A percentile compares a stretch with the other conserved stretches of the same genome.
These are phyloP conservation scores for Russula olivacea DNA, from an alignment of 768 basidiomycete species.

Conservation along the genomic window DNA sequence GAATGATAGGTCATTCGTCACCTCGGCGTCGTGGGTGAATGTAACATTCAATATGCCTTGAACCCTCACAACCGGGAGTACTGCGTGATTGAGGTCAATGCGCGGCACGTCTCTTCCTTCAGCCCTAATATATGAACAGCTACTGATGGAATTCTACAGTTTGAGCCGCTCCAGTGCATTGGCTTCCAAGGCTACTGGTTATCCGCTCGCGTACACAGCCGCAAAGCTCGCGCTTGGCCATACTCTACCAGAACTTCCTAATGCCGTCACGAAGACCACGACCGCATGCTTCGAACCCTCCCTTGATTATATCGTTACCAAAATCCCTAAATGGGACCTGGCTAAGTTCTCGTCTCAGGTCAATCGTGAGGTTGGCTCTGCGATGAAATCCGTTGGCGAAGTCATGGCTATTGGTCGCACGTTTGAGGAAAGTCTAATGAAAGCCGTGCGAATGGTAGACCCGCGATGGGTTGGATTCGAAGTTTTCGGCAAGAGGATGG, in stretches of 20 bases:
- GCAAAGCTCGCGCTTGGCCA: slow-evolving; percentile 98
- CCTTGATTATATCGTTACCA: slow-evolving; percentile 97
- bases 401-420: slow-evolving; percentile 99
- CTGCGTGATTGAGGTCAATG: slow-evolving; percentile 97
- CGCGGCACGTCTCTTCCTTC: slow-evolving; percentile 48
- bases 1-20: slow-evolving; percentile 51
- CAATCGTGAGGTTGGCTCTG: slow-evolving; percentile 88
- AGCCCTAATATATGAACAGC: background rate
- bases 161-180: slow-evolving; percentile 88
- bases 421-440: slow-evolving; percentile 97
- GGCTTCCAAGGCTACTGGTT: slow-evolving; percentile 98
- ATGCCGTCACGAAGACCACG: slow-evolving; percentile 98
- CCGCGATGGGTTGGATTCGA: slow-evolving; percentile 97
- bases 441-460: slow-evolving; percentile 96
- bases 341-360: slow-evolving; percentile 96
- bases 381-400: slow-evolving; percentile 99
- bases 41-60: slow-evolving; percentile 97
- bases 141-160: slow-evolving; percentile 5
- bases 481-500: slow-evolving; percentile 70
- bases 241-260: slow-evolving; percentile 95
- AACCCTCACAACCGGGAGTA: slow-evolving; percentile 91
- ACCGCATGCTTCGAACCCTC: slow-evolving; percentile 99
- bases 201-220: slow-evolving; percentile 97
- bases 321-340: slow-evolving; percentile 99
- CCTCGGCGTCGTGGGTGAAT: slow-evolving; percentile 89